Evolutionary conservation across 2,329 filamentous ascomycete genomes (phyloP).

Genomic region (Sporothrix mexicana): DNA sequence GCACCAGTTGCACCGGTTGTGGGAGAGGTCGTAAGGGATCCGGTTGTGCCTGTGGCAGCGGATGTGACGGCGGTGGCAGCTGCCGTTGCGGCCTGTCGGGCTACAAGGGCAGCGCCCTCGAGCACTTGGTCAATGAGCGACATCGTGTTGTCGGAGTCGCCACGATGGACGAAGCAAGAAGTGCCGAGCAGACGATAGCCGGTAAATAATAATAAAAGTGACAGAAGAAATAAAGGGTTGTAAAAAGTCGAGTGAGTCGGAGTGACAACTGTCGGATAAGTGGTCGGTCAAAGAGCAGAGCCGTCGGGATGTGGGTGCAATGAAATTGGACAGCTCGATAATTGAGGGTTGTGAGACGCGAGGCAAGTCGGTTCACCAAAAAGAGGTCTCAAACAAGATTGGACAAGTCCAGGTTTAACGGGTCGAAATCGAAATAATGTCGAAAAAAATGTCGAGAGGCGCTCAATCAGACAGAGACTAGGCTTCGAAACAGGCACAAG

Average conservation of each 20-base stretch:
- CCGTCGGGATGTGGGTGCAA: slow-evolving; percentile 1
- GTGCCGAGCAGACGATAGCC: not conserved
- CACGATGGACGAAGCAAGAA: not conserved
- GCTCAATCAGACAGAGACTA: not conserved
- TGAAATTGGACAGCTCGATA: not conserved
- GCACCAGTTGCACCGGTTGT: not conserved
- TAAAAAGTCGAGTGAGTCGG: not conserved
- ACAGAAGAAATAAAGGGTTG: not conserved
- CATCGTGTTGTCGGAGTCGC: slow-evolving; percentile 37
- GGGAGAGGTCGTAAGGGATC: not conserved
- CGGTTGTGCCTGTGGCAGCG: slow-evolving; percentile 11
- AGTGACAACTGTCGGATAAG: not conserved
- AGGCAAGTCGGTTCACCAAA: not conserved
- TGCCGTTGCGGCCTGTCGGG: slow-evolving; percentile 40
- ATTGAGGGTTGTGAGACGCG: slow-evolving; percentile 16
- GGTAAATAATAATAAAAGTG: not conserved
- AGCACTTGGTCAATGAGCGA: slow-evolving; percentile 40
- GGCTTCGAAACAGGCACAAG: slow-evolving; percentile 3
- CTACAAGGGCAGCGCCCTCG: slow-evolving; percentile 41
- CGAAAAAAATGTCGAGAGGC: not conserved
- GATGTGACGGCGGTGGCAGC: slow-evolving; percentile 24
- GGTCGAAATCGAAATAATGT: not conserved
- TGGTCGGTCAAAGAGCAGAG: not conserved
- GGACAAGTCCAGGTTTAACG: not conserved
- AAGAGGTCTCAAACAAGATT: slow-evolving; percentile 22